Evolutionary conservation across 73 alveolate genomes (phyloP).

Genomic region (Symbiodinium natans): DNA sequence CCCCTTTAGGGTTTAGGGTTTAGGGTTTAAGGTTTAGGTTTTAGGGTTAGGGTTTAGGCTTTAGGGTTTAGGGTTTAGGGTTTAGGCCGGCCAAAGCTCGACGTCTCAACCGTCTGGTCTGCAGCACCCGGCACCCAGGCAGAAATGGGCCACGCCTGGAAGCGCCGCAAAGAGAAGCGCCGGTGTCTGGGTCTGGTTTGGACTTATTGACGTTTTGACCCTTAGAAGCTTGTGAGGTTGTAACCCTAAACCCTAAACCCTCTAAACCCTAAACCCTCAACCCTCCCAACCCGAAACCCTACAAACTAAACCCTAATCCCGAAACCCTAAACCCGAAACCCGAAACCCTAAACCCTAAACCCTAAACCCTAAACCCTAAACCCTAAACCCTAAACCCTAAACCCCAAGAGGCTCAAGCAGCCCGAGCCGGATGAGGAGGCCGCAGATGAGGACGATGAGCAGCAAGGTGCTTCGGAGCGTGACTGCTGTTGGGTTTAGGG

Average conservation of each 20-base stretch:
- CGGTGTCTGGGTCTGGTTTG: background rate
- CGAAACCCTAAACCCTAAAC: no score
- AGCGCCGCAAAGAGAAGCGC: conserved; percentile 12
- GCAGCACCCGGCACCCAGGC: no score
- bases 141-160: background rate
- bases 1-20: background rate
- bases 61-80: background rate
- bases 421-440: background rate
- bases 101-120: no score
- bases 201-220: no score
- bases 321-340: no score
- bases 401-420: background rate
- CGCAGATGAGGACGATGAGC: background rate
- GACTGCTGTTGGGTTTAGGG: background rate
- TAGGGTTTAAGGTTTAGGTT: background rate
- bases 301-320: background rate
- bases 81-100: no score
- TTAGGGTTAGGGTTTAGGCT: background rate
- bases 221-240: no score
- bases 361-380: background rate
- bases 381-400: background rate
- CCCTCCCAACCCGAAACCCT: no score
- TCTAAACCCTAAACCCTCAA: no score
- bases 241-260: background rate
- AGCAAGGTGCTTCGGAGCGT: background rate